Conservation (phyloP, 1,284 basidiomycete species). For the Trichosporon sp. region DNA sequence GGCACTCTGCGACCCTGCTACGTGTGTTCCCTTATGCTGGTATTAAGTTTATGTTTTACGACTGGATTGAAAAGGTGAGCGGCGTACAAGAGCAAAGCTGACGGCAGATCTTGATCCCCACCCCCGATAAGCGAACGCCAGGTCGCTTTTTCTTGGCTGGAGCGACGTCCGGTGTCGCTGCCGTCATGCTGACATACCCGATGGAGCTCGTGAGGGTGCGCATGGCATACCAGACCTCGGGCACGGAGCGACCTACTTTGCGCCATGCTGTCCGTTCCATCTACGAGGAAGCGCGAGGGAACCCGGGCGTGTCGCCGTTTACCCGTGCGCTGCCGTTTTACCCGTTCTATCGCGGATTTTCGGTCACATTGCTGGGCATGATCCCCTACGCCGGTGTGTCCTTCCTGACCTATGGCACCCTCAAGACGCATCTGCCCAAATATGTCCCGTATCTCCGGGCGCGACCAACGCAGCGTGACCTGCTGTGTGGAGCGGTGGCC, state of each 20-base stretch:
- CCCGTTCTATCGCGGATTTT: slow-evolving; percentile 86
- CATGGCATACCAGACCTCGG: slow-evolving; percentile 79
- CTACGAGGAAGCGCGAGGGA: slow-evolving; percentile 37
- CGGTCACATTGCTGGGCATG: slow-evolving; percentile 85
- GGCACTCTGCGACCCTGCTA: slow-evolving; percentile 81
- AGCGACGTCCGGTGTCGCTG: slow-evolving; percentile 77
- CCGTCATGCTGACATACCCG: slow-evolving; percentile 89
- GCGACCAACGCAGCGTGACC: slow-evolving; percentile 52
- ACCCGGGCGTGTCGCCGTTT: slow-evolving; percentile 40
- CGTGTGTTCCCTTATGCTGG: slow-evolving; percentile 88
- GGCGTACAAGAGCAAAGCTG: slow-evolving; percentile 8
- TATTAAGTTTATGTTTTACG: slow-evolving; percentile 97
- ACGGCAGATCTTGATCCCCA: slow-evolving; percentile 71
- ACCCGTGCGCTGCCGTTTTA: slow-evolving; percentile 46
- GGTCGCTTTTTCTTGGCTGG: slow-evolving; percentile 81
- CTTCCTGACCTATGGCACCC: slow-evolving; percentile 86
- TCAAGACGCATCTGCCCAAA: slow-evolving; percentile 60
- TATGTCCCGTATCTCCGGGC: slow-evolving; percentile 47
- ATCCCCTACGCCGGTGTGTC: slow-evolving; percentile 95
- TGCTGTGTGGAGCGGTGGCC: slow-evolving; percentile 82
- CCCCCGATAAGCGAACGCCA: slow-evolving; percentile 71
- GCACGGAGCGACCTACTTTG: slow-evolving; percentile 58
- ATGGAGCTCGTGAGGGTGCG: slow-evolving; percentile 92
- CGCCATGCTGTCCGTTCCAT: slow-evolving; percentile 61
- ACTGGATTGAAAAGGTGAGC: slow-evolving; percentile 71